These are phyloP conservation scores for Volvox carteri DNA, from an alignment of 163 green algal genomes.

Conservation along the genomic window DNA sequence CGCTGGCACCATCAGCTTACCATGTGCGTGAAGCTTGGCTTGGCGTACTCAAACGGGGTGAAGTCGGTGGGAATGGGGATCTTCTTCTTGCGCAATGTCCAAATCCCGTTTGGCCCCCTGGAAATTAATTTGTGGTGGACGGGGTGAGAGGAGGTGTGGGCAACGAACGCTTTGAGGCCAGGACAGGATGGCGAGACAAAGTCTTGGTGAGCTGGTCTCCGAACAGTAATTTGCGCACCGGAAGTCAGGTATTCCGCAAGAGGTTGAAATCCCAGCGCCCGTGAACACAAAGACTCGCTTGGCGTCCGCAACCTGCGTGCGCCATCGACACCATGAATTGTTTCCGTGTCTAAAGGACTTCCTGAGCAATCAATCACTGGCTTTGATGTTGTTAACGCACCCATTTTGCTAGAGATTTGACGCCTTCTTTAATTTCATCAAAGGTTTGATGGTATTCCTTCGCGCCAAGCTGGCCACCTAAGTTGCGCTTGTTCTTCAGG, in stretches of 20 bases:
- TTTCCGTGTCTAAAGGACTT: no score
- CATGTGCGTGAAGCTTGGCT: conserved; percentile 91
- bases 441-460: conserved; percentile 78
- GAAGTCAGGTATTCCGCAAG: conserved; percentile 93
- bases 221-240: conserved; percentile 53
- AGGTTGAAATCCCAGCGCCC: conserved; percentile 92
- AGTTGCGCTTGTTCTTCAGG: conserved; percentile 81
- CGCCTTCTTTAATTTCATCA: conserved; percentile 23
- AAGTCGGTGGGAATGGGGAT: conserved; percentile 34
- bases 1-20: no score
- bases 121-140: no score
- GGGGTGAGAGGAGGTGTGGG: no score
- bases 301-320: conserved; percentile 65
- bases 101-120: conserved; percentile 92
- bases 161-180: not conserved
- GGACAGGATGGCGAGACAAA: no score
- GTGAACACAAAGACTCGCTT: conserved; percentile 86
- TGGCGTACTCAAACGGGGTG: conserved; percentile 83
- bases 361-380: not conserved
- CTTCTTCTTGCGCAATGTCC: conserved; percentile 83
- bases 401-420: conserved; percentile 9
- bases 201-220: no score
- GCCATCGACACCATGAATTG: no score
- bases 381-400: no score
- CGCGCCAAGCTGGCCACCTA: conserved; percentile 87